A percentile compares a stretch with the other conserved stretches of the same genome.
These are phyloP conservation scores for Phytophthora boehmeriae DNA, from an alignment of 352 stramenopile species.

Conservation along the genomic window DNA sequence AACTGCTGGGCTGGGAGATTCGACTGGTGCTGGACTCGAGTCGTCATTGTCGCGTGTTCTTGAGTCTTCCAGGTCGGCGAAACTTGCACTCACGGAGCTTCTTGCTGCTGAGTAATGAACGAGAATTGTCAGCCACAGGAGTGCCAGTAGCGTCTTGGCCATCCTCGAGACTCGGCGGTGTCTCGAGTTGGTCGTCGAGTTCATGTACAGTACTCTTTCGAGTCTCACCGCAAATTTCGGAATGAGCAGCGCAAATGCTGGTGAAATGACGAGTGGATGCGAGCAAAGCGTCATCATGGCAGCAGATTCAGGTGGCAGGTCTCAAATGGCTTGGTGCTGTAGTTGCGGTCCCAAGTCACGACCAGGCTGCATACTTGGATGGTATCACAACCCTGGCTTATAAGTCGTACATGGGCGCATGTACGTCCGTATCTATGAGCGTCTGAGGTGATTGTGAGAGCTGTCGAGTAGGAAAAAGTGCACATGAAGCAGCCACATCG, in stretches of 20 bases:
- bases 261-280: background rate
- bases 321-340: background rate
- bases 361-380: too few species aligned
- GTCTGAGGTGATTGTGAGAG: too few species aligned
- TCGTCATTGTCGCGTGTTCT: background rate
- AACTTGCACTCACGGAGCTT: background rate
- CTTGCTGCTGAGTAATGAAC: background rate
- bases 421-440: too few species aligned
- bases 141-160: constrained; percentile 15
- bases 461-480: too few species aligned
- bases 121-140: constrained; percentile 6
- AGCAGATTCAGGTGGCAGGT: background rate
- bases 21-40: background rate
- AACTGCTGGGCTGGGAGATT: background rate
- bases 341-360: background rate
- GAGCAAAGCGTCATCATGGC: constrained; percentile 1
- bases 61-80: background rate
- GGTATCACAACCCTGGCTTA: too few species aligned
- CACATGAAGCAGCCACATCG: too few species aligned
- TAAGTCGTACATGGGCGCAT: too few species aligned
- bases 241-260: constrained; percentile 23
- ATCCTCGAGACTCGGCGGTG: constrained; percentile 19
- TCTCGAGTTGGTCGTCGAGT: background rate
- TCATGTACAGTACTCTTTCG: constrained; percentile 12
- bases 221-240: constrained; percentile 23